Base-by-base conservation (phyloP, 768 basidiomycete species). In the Calvatia gigantea region DNA sequence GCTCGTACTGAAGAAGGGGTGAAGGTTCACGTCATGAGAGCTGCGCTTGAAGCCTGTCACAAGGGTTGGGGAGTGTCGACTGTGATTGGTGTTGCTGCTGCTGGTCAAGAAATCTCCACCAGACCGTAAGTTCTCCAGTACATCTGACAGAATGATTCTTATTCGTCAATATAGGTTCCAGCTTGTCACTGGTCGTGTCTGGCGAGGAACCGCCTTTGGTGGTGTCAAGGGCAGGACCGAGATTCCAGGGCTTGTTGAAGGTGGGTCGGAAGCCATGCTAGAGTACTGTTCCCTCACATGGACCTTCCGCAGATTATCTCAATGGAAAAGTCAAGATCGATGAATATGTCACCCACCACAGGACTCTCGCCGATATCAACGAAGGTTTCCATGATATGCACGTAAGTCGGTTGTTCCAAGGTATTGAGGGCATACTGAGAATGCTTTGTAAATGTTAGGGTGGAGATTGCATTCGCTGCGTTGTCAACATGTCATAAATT, bases 21-120 rank as follows among this genome's bases (percentile, higher is more conserved):
- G n/a, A 48, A 89, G 88, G 89, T 94, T 8, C 75, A 93, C 27
- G 94, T 96, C 60, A 98, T 97, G 95, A 85, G 95, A 58, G 77
- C 87, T 46, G 97, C 97, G 23, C 83, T 99, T 44, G 97, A 99
- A 74, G 91, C 94, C n/a, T 98, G 94, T 71, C 97, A 99, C 73
- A 98, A 98, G 69, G 97, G 97, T 12, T 99, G 97, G 97, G 97
- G 97, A 62, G 87, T 98, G 39, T 92, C 87, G 55, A 98, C 92
- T 54, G 69, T 99, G 61, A 98, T 99, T 57, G 96, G 96, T 58
- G 97, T 99, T 38, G 97, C 97, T 3, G 94, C 94, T 21, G 94
- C 97, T 17, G 97, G 97, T 6, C 87, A 97, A 65, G 97, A 98
- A 71, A 94, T 95, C 59, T 81, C 88, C 9, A 95, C 94, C 35